Base-by-base conservation (phyloP, 228 moss, liverwort and hornwort species). In the Sphagnum fallax region DNA sequence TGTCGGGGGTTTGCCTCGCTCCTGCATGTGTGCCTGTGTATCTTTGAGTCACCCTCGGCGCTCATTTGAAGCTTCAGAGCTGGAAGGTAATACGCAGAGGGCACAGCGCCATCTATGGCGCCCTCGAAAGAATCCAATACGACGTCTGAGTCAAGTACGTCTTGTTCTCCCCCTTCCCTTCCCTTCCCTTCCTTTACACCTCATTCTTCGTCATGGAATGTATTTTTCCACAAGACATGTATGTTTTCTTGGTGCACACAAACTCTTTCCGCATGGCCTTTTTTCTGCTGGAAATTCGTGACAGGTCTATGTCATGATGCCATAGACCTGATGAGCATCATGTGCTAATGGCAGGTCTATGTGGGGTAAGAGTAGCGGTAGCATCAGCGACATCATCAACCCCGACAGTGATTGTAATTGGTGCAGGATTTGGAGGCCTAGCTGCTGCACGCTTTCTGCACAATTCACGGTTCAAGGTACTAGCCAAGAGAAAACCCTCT, bases 51-150 rank as follows among this genome's bases (percentile, higher is more conserved):
- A 86, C 80, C 86, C 86, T 68, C 82, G 86, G 83, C 86, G 86
- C 86, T 86, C 86, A 57, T 86, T 86, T 78, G 86, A 86, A 77
- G 86, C 82, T 86, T 88, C 83, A 97, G 88, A 84, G 86, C 96
- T 97, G 96, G 96, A 97, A 93, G 96, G 88, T 83, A 82, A 84
- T 81, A 81, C 77, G 78, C 89, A 87, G 89, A 81, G 89, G 75
- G 84, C 84, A 77, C 80, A 88, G 87, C 89, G 97, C 90, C 97
- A 91, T 81, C 85, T 87, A 98, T 98, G 97, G 97, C 97, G 97
- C 91, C 91, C 84, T 82, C 83, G 87, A 90, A 91, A 73, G 90
- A 89, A 85, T 83, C 89, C 80, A 67, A 74, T 79, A 75, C 86
- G 82, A 86, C 9, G 12, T 8, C 9, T 55, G 55, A 55, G 0